Conservation (phyloP, 1,284 basidiomycete species). For the Cutaneotrichosporon arboriforme region DNA sequence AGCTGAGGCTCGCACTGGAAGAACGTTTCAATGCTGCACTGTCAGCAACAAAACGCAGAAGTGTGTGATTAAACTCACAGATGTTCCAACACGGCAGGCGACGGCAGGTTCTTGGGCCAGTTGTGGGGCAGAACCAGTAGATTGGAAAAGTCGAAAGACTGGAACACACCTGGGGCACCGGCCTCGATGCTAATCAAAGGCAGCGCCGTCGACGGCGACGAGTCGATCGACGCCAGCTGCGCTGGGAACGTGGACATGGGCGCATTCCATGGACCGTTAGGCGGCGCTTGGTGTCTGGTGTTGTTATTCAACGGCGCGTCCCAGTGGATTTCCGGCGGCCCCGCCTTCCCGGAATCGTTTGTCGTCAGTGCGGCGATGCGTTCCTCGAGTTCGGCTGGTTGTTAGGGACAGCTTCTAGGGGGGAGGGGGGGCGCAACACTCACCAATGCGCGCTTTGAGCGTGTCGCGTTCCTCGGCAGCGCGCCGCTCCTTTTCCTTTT, state of each 20-base stretch:
- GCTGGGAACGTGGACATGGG: conserved; percentile 7
- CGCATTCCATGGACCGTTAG: conserved; percentile 3
- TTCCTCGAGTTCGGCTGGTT: conserved; percentile 36
- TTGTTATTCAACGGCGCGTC: not conserved
- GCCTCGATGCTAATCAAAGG: conserved; percentile 14
- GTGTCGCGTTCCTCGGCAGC: conserved; percentile 29
- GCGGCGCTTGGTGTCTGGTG: not conserved
- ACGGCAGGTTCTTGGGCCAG: conserved; percentile 40
- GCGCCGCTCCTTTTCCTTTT: conserved; percentile 23
- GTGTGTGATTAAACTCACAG: too few relatives aligned
- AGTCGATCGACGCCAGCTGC: conserved; percentile 1
- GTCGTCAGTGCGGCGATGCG: conserved; percentile 25
- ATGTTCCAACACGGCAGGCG: conserved; percentile 26
- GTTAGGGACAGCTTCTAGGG: not conserved
- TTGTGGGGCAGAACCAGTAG: conserved; percentile 36
- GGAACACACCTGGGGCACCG: conserved; percentile 11
- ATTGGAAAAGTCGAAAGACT: conserved; percentile 25
- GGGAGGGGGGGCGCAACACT: not conserved
- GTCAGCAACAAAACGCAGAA: too few relatives aligned
- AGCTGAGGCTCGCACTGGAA: conserved; percentile 42
- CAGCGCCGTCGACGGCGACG: not conserved
- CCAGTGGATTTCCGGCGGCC: not conserved
- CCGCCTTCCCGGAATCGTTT: not conserved
- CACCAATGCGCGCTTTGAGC: conserved; percentile 26
- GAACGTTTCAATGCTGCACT: conserved; percentile 37